Evolutionary conservation across 306 rosid genomes (phyloP).

Genomic region (Albizia julibrissin): DNA sequence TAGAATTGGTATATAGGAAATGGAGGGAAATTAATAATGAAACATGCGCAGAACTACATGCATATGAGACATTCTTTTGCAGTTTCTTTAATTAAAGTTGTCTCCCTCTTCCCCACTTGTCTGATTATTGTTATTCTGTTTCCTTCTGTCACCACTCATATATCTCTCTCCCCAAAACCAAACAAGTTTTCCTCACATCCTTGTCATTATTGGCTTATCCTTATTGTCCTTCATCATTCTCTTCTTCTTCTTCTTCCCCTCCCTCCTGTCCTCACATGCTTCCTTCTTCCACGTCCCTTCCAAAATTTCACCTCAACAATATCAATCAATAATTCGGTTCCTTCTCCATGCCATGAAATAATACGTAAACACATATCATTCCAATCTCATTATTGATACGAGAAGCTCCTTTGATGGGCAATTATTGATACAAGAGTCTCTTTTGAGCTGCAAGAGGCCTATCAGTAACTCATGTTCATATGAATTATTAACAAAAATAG

Average conservation of each 20-base stretch:
- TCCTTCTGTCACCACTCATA: neutral
- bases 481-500: too few species aligned
- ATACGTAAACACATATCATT: neutral
- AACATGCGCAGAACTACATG: conserved; percentile 1
- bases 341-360: neutral
- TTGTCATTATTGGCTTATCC: conserved; percentile 13
- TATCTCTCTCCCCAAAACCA: neutral
- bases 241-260: neutral
- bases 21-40: neutral
- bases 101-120: conserved; percentile 10
- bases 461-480: neutral
- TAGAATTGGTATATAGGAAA: neutral
- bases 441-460: neutral
- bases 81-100: neutral
- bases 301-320: neutral
- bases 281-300: neutral
- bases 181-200: neutral
- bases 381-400: neutral
- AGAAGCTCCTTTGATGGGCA: neutral
- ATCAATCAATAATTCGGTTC: neutral
- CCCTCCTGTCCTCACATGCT: neutral
- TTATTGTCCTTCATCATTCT: neutral
- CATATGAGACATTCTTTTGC: conserved; percentile 11
- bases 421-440: too few species aligned
- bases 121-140: conserved; percentile 1